A percentile compares a stretch with the other conserved stretches of the same genome.
Conservation (phyloP, 1,139 yeast genomes). For the Candida labiduridarum region DNA sequence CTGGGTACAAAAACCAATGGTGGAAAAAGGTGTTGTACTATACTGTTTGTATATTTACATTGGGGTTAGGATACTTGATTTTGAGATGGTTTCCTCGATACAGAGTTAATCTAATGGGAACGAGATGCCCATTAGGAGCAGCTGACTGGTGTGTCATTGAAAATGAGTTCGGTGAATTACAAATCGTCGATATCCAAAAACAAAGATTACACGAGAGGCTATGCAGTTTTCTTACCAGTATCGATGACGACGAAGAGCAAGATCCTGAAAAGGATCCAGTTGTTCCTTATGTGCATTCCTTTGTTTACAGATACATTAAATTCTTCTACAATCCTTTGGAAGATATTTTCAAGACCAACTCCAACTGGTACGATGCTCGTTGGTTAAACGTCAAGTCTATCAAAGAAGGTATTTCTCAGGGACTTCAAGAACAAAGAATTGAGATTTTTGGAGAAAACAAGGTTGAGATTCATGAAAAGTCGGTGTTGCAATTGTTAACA, state of each 20-base stretch:
- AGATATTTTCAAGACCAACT: conserved; percentile 81
- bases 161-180: conserved; percentile 88
- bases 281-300: conserved; percentile 68
- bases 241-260: conserved; percentile 22
- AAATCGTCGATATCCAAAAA: conserved; percentile 56
- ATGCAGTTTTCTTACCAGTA: conserved; percentile 59
- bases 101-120: conserved; percentile 69
- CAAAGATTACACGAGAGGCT: conserved; percentile 69
- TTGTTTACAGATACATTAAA: conserved; percentile 81
- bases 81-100: conserved; percentile 86
- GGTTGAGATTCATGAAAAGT: conserved; percentile 75
- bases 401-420: conserved; percentile 73
- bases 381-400: conserved; percentile 68
- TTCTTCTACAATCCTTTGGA: conserved; percentile 84
- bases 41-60: conserved; percentile 55
- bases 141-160: conserved; percentile 95
- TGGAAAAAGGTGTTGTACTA: conserved; percentile 53
- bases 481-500: conserved; percentile 62
- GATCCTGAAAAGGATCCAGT: conserved; percentile 53
- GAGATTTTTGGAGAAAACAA: conserved; percentile 77
- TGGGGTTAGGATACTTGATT: conserved; percentile 73
- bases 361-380: conserved; percentile 79
- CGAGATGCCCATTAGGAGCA: conserved; percentile 65
- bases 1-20: conserved; percentile 71
- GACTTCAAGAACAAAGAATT: conserved; percentile 65